Conservation (phyloP, 1,284 basidiomycete genomes). For the Rhodotorula sp. region DNA sequence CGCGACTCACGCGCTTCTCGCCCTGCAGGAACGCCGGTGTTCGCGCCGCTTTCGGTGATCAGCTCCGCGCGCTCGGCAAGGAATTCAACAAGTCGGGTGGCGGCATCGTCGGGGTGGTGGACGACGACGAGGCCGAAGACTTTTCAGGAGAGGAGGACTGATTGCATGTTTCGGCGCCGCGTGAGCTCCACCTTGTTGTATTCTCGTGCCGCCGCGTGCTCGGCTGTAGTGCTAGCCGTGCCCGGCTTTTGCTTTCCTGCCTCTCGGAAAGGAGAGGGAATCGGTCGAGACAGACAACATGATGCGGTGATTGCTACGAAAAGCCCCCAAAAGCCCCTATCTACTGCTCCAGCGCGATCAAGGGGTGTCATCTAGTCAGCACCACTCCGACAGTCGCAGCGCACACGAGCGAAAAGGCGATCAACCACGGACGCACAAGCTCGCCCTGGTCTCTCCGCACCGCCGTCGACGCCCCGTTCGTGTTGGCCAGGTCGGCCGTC, state of each 20-base stretch:
- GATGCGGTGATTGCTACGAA: too few relatives aligned
- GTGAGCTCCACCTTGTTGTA: too few relatives aligned
- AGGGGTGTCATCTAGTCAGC: too few relatives aligned
- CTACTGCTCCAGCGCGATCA: too few relatives aligned
- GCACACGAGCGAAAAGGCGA: not conserved
- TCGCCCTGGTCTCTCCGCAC: slow-evolving; percentile 11
- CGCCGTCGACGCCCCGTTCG: not conserved
- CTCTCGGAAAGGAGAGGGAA: too few relatives aligned
- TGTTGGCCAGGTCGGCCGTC: not conserved
- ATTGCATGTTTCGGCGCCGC: too few relatives aligned
- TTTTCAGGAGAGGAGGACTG: slow-evolving; percentile 20
- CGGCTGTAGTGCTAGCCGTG: too few relatives aligned
- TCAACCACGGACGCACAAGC: not conserved
- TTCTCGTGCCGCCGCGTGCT: too few relatives aligned
- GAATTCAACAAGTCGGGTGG: slow-evolving; percentile 35
- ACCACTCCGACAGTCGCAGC: not conserved
- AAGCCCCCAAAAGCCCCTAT: too few relatives aligned
- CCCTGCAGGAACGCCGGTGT: slow-evolving; percentile 48
- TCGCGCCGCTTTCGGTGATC: slow-evolving; percentile 50
- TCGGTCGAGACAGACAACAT: too few relatives aligned
- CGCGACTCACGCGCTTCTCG: not conserved
- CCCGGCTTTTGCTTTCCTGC: too few relatives aligned
- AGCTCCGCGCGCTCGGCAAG: slow-evolving; percentile 46
- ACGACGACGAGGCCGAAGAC: slow-evolving; percentile 37
- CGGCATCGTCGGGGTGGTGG: slow-evolving; percentile 31